Evolutionary conservation across 1,139 yeast genomes (phyloP).

Genomic region (Geotrichum reessii): DNA sequence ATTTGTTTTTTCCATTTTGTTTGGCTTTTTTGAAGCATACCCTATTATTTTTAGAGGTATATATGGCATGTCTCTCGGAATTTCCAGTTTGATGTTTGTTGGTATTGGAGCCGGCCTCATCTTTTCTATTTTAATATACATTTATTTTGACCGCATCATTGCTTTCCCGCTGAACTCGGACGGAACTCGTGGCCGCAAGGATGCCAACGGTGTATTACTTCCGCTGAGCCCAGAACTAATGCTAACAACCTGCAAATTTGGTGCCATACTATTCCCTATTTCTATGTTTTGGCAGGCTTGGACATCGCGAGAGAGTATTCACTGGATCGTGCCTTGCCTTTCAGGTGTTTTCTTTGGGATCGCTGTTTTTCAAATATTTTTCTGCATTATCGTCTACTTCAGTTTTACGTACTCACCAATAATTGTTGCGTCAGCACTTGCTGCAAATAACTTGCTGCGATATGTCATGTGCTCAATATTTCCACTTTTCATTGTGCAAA

Average conservation of each 20-base stretch:
- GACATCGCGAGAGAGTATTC: conserved; percentile 37
- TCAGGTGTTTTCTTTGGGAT: conserved; percentile 45
- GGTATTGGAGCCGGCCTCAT: conserved; percentile 11
- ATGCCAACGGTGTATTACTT: background rate
- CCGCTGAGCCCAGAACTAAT: conserved; percentile 4
- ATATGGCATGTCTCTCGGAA: conserved; percentile 6
- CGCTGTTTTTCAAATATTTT: conserved; percentile 57
- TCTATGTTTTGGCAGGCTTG: conserved; percentile 17
- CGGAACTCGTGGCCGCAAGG: conserved; percentile 5
- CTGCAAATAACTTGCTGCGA: conserved; percentile 69
- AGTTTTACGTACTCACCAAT: conserved; percentile 53
- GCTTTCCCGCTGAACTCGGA: background rate
- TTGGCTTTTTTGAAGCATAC: conserved; percentile 40
- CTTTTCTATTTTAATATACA: conserved; percentile 3
- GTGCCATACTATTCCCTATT: conserved; percentile 11
- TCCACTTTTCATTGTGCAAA: conserved; percentile 63
- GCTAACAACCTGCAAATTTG: conserved; percentile 8
- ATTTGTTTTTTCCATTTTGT: conserved; percentile 41
- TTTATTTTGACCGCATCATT: conserved; percentile 1
- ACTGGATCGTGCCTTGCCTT: conserved; percentile 69
- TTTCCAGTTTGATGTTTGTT: conserved; percentile 5
- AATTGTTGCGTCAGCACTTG: conserved; percentile 68
- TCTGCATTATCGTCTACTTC: conserved; percentile 56
- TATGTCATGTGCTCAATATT: conserved; percentile 67
- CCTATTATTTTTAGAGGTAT: conserved; percentile 31